A percentile compares a stretch with the other conserved stretches of the same genome.
Conservation (phyloP, 768 basidiomycete genomes). For the Tulasnella sp. region DNA sequence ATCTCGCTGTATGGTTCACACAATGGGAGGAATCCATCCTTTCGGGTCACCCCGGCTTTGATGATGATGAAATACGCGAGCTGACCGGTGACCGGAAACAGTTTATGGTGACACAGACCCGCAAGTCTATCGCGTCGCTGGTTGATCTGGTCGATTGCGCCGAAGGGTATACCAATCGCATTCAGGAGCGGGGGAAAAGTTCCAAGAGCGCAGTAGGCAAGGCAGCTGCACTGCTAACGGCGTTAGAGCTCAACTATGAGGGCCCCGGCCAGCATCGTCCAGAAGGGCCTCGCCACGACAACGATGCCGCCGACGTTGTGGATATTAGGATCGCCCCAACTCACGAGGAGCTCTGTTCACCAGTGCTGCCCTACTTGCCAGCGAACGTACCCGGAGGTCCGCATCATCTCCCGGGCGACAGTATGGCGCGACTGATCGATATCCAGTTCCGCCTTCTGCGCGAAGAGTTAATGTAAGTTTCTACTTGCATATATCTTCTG, state of each 20-base stretch:
- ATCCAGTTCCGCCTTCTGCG: conserved; percentile 64
- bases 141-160: conserved; percentile 43
- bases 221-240: conserved; percentile 33
- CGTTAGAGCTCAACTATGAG: conserved; percentile 34
- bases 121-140: conserved; percentile 27
- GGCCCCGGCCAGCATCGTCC: conserved; percentile 42
- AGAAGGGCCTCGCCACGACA: conserved; percentile 54
- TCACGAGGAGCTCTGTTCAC: conserved; percentile 46
- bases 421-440: conserved; percentile 58
- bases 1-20: conserved; percentile 36
- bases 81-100: conserved; percentile 27
- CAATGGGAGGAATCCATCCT: conserved; percentile 37
- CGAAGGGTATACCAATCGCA: conserved; percentile 16
- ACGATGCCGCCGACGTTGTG: conserved; percentile 44
- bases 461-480: conserved; percentile 53
- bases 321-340: conserved; percentile 63
- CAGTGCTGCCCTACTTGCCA: conserved; percentile 45
- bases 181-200: conserved; percentile 1
- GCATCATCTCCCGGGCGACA: conserved; percentile 44
- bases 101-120: conserved; percentile 30
- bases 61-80: conserved; percentile 32
- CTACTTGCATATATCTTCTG: no score
- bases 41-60: conserved; percentile 33
- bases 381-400: conserved; percentile 48
- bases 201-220: conserved; percentile 16